Base-by-base conservation (phyloP, 768 basidiomycete genomes). In the Hericium coralloides region DNA sequence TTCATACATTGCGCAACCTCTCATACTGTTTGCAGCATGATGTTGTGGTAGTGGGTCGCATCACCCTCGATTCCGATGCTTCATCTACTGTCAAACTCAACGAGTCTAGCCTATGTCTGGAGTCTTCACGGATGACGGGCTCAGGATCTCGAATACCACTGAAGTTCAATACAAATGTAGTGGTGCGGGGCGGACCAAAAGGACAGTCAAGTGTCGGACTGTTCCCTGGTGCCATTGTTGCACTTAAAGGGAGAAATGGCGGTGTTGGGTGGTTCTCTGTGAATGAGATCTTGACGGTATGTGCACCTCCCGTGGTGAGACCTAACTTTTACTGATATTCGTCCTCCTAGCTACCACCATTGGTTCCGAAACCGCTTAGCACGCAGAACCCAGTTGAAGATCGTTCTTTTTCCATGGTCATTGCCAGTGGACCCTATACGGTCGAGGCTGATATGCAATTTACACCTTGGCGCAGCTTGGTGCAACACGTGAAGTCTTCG, bases 361-460 rank as follows among this genome's bases (percentile, higher is more conserved):
- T 82, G 37, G 77, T 76, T 22, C 52, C 69, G 26, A 66, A 58
- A 62, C 60, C 67, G 75, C 0, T 79, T 82, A 14, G 64, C 75
- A 8, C 60, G 31, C 73, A 8, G 69, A 70, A 50, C 70, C 75
- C 36, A 69, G 63, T n/a, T 31, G 31, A 31, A 31, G 76, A 76
- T 23, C 63, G 74, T 20, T 68, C 83, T 0, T 82, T 89, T 52
- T 79, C 82, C 0, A 75, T 95, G 70, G 78, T 78, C 59, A 76
- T 92, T 38, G 92, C 86, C 3, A 83, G 85, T 58, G 97, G 97
- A 0, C 95, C 97, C 1, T 98, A 80, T 71, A 95, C 92, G 0
- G 66, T 78, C 1, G 93, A 95, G 55, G 69, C 80, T 2, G 85
- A 97, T 67, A 74, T 97, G 26, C 70, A 76, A 17, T 98, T 82